Evolutionary conservation across 192 early-diverging fungal genomes (phyloP).

Genomic region (Entophlyctis luteolus): DNA sequence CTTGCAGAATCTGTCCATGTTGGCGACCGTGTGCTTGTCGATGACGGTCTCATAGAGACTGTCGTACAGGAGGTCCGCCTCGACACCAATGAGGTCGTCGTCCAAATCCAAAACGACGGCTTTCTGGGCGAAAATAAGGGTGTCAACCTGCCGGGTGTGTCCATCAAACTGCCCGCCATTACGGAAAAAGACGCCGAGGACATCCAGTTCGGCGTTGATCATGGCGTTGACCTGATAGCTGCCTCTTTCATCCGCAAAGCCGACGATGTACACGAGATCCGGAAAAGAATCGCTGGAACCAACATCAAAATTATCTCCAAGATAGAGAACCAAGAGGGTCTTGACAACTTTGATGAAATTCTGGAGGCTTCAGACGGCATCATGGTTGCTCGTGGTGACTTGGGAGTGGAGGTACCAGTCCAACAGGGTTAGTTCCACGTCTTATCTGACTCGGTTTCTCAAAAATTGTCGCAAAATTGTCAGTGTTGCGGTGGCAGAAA

Average conservation of each 20-base stretch:
- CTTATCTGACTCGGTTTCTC: background rate
- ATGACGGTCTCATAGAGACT: conserved; percentile 53
- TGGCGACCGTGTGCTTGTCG: conserved; percentile 50
- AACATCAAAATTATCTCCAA: conserved; percentile 93
- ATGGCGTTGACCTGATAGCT: conserved; percentile 91
- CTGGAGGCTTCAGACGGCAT: conserved; percentile 88
- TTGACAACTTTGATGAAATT: conserved; percentile 98
- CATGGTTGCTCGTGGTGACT: conserved; percentile 97
- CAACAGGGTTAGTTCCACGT: conserved; percentile 55
- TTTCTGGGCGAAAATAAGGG: conserved; percentile 88
- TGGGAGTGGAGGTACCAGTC: conserved; percentile 95
- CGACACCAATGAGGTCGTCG: conserved; percentile 33
- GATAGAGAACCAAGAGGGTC: conserved; percentile 96
- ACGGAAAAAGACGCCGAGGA: conserved; percentile 92
- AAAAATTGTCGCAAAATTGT: background rate
- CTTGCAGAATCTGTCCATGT: conserved; percentile 36
- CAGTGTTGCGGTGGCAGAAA: conserved; percentile 71
- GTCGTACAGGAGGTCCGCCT: conserved; percentile 32
- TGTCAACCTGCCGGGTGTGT: conserved; percentile 87
- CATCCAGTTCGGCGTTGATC: conserved; percentile 85
- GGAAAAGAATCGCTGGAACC: conserved; percentile 72
- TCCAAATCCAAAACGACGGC: conserved; percentile 68
- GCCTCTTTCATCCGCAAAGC: conserved; percentile 94
- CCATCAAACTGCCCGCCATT: conserved; percentile 89
- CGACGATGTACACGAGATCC: conserved; percentile 84